Conservation (phyloP, 257 asterid species). For the Nicotiana noctiflora region DNA sequence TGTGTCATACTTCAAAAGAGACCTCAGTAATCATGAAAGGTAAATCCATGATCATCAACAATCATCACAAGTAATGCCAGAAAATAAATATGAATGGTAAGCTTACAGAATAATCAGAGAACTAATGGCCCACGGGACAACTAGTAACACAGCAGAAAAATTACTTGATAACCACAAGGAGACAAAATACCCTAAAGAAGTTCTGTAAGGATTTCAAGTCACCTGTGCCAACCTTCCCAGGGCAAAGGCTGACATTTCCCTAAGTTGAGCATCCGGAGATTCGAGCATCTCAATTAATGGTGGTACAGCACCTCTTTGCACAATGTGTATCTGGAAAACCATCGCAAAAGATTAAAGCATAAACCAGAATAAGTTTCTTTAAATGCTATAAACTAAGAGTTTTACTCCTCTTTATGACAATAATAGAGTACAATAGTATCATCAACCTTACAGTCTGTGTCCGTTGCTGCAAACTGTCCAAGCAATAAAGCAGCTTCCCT, state of each 20-base stretch:
- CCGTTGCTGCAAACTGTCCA: conserved; percentile 99
- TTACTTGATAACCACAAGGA: background rate
- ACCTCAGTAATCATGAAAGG: background rate
- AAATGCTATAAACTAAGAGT: background rate
- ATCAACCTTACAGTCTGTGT: conserved; percentile 97
- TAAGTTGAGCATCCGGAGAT: conserved; percentile 80
- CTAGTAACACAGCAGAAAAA: background rate
- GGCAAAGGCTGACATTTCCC: conserved; percentile 99
- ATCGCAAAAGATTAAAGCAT: background rate
- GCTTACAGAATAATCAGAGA: background rate
- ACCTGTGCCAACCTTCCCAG: conserved; percentile 99
- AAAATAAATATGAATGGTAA: background rate
- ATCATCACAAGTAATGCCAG: background rate
- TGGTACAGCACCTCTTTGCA: conserved; percentile 95
- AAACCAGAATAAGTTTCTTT: background rate
- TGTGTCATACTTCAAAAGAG: background rate
- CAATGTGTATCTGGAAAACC: conserved; percentile 74
- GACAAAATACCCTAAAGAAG: conserved; percentile 2
- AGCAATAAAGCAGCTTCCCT: conserved; percentile 98
- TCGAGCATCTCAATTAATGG: conserved; percentile 97
- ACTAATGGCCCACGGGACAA: background rate
- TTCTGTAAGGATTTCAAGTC: conserved; percentile 9
- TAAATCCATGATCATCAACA: background rate
- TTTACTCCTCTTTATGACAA: background rate
- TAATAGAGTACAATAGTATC: conserved; percentile 8